Evolutionary conservation across 495 filamentous ascomycete genomes (phyloP), one percentile per base, ranked within the genome.

Genomic region (Echria macrotheca): DNA sequence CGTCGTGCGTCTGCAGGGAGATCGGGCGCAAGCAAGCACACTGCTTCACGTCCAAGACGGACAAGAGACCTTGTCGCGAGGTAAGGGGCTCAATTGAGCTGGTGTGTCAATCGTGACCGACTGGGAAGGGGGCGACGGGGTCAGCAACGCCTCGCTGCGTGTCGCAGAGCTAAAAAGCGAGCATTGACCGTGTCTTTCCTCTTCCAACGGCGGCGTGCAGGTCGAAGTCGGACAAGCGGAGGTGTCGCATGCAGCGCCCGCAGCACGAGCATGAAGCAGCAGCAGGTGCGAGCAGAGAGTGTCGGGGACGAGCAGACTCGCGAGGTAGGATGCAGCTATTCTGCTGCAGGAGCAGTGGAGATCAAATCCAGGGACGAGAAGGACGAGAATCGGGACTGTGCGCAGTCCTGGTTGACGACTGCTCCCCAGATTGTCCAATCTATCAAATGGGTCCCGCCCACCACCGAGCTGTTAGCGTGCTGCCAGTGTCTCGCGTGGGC

Each of bases 171-270:
- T 9, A 15, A 36, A 43, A 26, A 23, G 23, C 21, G 44, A 31
- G 53, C 44, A 39, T 51, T 46, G 46, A 42, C 50, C 29, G 37
- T 38, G 52, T 38, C 31, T 47, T 55, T 25, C 22, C 44, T 17
- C 28, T 44, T 32, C 21, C 24, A 41, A 52, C 43, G 31, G 38
- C 15, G 31, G 15, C 32, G 44, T 42, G 44, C 45, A 53, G 17
- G 42, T 32, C 32, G 28, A 50, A 29, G 53, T 47, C 45, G 50
- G 48, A 43, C 21, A 9, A 23, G 46, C 29, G 45, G 45, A 48
- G 46, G 29, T n/a, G n/a, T n/a, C 17, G 12, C 35, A 25, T 14
- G 32, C n/a, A 12, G 14, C 25, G 29, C 22, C 12, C 38, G n/a
- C n/a, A n/a, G n/a, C n/a, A n/a, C 37, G 18, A 22, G 41, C 41